A percentile compares a stretch with the other conserved stretches of the same genome.
These are phyloP conservation scores for Blastobotrys persicus DNA, from an alignment of 1,139 yeast species.

Conservation along the genomic window DNA sequence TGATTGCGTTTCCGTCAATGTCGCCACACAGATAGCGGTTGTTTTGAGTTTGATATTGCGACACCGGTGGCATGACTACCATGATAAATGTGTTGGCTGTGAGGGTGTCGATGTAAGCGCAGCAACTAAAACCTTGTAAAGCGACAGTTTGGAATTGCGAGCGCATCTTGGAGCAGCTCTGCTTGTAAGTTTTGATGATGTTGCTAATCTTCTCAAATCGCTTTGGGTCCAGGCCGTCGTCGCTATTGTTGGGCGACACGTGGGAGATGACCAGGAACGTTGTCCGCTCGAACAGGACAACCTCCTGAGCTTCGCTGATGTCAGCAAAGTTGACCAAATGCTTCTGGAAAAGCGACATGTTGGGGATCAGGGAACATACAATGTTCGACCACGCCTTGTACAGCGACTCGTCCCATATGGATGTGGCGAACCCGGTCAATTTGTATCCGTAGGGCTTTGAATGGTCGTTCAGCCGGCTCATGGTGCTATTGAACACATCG, in stretches of 20 bases:
- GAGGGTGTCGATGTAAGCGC: constrained; percentile 66
- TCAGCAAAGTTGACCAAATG: constrained; percentile 72
- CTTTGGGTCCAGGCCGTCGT: constrained; percentile 64
- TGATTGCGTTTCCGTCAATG: constrained; percentile 60
- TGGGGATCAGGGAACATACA: constrained; percentile 92
- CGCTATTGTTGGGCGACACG: constrained; percentile 30
- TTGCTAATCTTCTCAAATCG: constrained; percentile 92
- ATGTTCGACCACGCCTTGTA: constrained; percentile 97
- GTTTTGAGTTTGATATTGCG: constrained; percentile 31
- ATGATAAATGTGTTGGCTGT: constrained; percentile 74
- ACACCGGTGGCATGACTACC: constrained; percentile 52
- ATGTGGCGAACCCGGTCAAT: constrained; percentile 88
- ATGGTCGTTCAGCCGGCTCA: constrained; percentile 74
- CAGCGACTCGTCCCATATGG: constrained; percentile 96
- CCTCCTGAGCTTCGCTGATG: constrained; percentile 82
- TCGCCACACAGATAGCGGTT: constrained; percentile 32
- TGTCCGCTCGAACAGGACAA: constrained; percentile 87
- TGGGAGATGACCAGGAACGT: constrained; percentile 88
- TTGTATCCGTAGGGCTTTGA: constrained; percentile 77
- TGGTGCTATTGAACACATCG: constrained; percentile 78
- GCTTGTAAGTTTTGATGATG: constrained; percentile 91
- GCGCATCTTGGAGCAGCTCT: constrained; percentile 83
- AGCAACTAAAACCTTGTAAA: constrained; percentile 68
- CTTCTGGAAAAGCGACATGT: constrained; percentile 76
- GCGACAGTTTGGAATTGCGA: constrained; percentile 78